Percentiles rank a stretch among this genome's conserved stretches.
phyloP scores from a whole-genome alignment of 352 stramenopile genomes.

The Halophytophthora batemanensis region DNA sequence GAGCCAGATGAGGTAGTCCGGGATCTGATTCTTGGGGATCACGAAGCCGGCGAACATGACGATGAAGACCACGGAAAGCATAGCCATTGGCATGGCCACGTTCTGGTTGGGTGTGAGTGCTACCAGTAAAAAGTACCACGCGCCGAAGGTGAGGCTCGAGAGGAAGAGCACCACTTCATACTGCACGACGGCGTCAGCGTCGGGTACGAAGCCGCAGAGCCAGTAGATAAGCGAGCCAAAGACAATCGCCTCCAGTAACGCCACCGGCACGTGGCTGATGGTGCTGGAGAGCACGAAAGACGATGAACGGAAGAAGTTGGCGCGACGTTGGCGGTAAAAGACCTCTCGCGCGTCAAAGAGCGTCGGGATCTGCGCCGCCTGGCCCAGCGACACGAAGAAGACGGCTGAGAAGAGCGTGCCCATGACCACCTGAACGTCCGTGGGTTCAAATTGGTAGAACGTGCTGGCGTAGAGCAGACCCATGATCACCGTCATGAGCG shows the following conservation, averaged over 20 bases:
- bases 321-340: constrained; percentile 35
- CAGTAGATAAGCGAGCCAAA: constrained; percentile 84
- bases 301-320: constrained; percentile 52
- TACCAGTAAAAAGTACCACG: constrained; percentile 48
- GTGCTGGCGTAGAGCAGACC: constrained; percentile 39
- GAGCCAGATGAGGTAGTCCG: constrained; percentile 38
- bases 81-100: constrained; percentile 39
- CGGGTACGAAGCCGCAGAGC: constrained; percentile 54
- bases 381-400: constrained; percentile 70
- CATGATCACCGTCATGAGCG: constrained; percentile 41
- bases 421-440: constrained; percentile 46
- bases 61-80: constrained; percentile 43
- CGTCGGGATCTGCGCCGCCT: constrained; percentile 69
- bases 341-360: constrained; percentile 71
- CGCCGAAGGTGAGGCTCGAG: constrained; percentile 37
- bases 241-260: constrained; percentile 56
- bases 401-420: constrained; percentile 79
- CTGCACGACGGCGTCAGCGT: constrained; percentile 30
- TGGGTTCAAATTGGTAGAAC: constrained; percentile 41
- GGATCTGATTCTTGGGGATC: constrained; percentile 46
- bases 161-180: constrained; percentile 44
- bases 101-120: constrained; percentile 33
- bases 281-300: constrained; percentile 62
- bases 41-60: constrained; percentile 52
- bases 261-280: constrained; percentile 34